Evolutionary conservation across 306 rosid genomes (phyloP).

Genomic region (Albizia julibrissin): DNA sequence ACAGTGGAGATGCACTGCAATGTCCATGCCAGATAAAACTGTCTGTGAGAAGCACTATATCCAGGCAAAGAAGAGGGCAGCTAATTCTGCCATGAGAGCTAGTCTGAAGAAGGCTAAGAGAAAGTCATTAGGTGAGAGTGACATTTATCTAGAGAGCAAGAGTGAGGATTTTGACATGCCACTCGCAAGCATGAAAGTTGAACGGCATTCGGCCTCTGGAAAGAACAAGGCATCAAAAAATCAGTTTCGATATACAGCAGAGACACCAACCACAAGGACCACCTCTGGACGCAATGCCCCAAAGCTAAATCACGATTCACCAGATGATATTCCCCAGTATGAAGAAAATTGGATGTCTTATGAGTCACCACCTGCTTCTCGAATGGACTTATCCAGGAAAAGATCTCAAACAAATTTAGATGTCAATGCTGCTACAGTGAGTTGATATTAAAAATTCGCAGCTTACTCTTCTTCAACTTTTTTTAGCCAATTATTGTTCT

Average conservation of each 20-base stretch:
- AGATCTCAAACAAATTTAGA: slow-evolving; percentile 62
- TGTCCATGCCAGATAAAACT: slow-evolving; percentile 98
- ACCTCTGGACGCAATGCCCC: slow-evolving; percentile 36
- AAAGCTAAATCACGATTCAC: slow-evolving; percentile 46
- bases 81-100: slow-evolving; percentile 97
- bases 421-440: slow-evolving; percentile 63
- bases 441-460: slow-evolving; percentile 14
- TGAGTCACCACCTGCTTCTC: slow-evolving; percentile 55
- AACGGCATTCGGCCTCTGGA: slow-evolving; percentile 42
- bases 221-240: slow-evolving; percentile 67
- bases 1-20: slow-evolving; percentile 97
- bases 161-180: slow-evolving; percentile 50
- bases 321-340: slow-evolving; percentile 41
- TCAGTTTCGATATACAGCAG: slow-evolving; percentile 65
- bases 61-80: slow-evolving; percentile 97
- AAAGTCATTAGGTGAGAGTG: slow-evolving; percentile 65
- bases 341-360: slow-evolving; percentile 68
- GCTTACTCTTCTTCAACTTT: background rate
- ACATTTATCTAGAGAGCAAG: slow-evolving; percentile 60
- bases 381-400: slow-evolving; percentile 58
- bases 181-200: slow-evolving; percentile 39
- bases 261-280: slow-evolving; percentile 40
- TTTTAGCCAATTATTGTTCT: background rate
- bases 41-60: slow-evolving; percentile 98
- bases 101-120: slow-evolving; percentile 87